These are phyloP conservation scores for Corymbia calophylla DNA, from an alignment of 441 rosid species.

Conservation along the genomic window DNA sequence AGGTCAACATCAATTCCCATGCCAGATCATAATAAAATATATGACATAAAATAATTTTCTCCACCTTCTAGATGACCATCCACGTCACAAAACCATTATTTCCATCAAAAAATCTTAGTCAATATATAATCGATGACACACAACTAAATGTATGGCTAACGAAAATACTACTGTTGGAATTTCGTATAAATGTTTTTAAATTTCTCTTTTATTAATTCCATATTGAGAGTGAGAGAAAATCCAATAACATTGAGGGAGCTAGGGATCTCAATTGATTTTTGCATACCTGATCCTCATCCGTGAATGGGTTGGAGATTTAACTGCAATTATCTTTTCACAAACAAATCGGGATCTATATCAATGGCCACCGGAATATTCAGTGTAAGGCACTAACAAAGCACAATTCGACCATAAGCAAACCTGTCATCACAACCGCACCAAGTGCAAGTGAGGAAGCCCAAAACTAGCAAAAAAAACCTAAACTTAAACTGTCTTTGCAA, in stretches of 20 bases:
- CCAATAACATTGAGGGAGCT: background rate
- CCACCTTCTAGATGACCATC: background rate
- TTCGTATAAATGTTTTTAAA: background rate
- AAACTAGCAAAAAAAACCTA: background rate
- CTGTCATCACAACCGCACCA: background rate
- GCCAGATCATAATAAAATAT: background rate
- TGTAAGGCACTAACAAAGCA: background rate
- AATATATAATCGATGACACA: background rate
- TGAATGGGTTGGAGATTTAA: background rate
- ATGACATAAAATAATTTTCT: background rate
- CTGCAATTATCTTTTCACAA: background rate
- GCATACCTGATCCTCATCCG: background rate
- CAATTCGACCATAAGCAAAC: background rate
- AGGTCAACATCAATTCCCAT: background rate
- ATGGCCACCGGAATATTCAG: background rate
- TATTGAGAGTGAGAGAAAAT: background rate
- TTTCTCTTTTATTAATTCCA: background rate
- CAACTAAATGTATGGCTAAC: background rate
- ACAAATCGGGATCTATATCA: background rate
- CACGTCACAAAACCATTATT: background rate
- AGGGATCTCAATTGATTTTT: background rate
- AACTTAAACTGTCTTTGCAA: background rate
- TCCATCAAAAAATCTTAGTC: background rate
- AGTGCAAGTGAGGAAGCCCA: background rate
- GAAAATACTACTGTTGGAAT: background rate